Conservation (phyloP, 257 asterid genomes). For the Thymus quinquecostatus region DNA sequence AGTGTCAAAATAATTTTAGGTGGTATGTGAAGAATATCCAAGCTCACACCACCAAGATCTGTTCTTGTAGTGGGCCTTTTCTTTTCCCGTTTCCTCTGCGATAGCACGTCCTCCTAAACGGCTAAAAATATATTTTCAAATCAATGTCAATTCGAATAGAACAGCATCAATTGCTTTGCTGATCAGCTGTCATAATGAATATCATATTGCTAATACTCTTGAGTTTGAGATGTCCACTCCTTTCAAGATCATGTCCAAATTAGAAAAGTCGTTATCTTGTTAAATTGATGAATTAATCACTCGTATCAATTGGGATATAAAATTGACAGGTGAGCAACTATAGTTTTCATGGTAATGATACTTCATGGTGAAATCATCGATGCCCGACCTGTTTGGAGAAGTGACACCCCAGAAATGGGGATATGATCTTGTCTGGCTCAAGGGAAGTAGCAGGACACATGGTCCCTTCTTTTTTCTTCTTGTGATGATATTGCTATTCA, state of each 20-base stretch:
- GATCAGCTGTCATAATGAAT: constrained; percentile 16
- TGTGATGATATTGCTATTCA: constrained; percentile 29
- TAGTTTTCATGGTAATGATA: constrained; percentile 26
- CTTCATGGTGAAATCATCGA: constrained; percentile 41
- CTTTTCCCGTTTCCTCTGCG: neutral
- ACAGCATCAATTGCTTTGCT: constrained; percentile 19
- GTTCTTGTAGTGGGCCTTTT: constrained; percentile 24
- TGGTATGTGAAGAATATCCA: constrained; percentile 21
- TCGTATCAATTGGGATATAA: constrained; percentile 26
- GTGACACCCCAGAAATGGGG: constrained; percentile 44
- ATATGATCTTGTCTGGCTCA: constrained; percentile 53
- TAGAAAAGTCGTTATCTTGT: constrained; percentile 22
- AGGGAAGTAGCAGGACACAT: constrained; percentile 53
- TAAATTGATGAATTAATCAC: constrained; percentile 20
- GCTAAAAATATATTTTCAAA: neutral
- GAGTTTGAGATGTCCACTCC: neutral
- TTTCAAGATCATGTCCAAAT: constrained; percentile 23
- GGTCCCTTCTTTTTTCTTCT: constrained; percentile 45
- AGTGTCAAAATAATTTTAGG: constrained; percentile 12
- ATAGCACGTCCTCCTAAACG: constrained; percentile 24
- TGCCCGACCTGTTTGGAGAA: constrained; percentile 36
- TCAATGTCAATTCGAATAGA: constrained; percentile 20
- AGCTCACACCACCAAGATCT: constrained; percentile 11
- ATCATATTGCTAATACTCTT: constrained; percentile 4
- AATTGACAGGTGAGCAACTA: constrained; percentile 39